Evolutionary conservation across 768 basidiomycete genomes (phyloP).

Genomic region (Strobilomyces dryophilus): DNA sequence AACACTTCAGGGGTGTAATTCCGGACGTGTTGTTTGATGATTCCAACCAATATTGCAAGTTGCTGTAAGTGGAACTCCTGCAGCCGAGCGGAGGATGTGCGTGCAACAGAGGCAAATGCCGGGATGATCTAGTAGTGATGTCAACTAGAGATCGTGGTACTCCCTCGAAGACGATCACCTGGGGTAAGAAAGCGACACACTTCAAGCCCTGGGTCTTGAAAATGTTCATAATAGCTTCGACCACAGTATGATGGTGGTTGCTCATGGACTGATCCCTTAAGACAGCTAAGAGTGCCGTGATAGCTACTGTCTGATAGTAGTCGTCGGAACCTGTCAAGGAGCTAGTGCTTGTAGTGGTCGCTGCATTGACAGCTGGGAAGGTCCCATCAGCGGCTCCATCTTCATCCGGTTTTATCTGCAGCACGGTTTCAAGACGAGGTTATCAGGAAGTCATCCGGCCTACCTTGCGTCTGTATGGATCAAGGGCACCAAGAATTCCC

Average conservation of each 20-base stretch:
- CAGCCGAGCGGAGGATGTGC: constrained; percentile 73
- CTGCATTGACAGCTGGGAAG: constrained; percentile 60
- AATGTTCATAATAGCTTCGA: constrained; percentile 98
- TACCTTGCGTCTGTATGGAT: constrained; percentile 94
- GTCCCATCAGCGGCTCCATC: constrained; percentile 58
- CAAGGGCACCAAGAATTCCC: constrained; percentile 94
- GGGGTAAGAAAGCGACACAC: constrained; percentile 92
- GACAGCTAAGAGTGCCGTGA: constrained; percentile 81
- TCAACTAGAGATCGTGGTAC: constrained; percentile 6
- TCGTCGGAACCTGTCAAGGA: constrained; percentile 76
- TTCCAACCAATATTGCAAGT: constrained; percentile 89
- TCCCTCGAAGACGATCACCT: constrained; percentile 44
- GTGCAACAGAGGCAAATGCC: constrained; percentile 86
- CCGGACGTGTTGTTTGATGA: constrained; percentile 96
- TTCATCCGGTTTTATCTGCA: constrained; percentile 57
- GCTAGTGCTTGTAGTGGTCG: constrained; percentile 60
- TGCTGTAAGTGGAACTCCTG: constrained; percentile 96
- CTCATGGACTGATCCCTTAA: constrained; percentile 85
- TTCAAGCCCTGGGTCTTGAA: constrained; percentile 98
- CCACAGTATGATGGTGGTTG: constrained; percentile 86
- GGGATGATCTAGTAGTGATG: constrained; percentile 71
- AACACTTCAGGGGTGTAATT: constrained; percentile 88
- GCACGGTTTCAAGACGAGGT: constrained; percentile 6
- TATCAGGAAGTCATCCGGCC: constrained; percentile 7
- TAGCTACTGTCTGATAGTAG: constrained; percentile 95